Evolutionary conservation across 495 filamentous ascomycete species (phyloP).

Genomic region (Penicillium samsonianum): DNA sequence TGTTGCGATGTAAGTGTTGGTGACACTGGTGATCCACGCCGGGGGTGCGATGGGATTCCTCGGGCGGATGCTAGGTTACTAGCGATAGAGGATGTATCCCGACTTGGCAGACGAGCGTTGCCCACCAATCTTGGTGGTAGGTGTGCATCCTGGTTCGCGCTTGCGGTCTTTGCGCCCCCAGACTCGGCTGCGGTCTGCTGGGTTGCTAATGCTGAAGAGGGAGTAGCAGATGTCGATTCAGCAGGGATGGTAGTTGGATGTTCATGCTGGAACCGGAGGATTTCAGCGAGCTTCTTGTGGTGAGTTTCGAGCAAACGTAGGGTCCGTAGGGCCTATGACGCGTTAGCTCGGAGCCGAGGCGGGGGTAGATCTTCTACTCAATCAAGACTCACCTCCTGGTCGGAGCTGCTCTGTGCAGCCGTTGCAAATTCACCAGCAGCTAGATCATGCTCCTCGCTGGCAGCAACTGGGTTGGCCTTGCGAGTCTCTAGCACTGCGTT

Average conservation of each 20-base stretch:
- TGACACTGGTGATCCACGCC: slow-evolving; percentile 58
- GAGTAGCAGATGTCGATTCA: slow-evolving; percentile 16
- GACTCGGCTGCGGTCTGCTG: slow-evolving; percentile 28
- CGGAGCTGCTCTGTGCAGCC: slow-evolving; percentile 70
- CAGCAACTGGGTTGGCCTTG: slow-evolving; percentile 72
- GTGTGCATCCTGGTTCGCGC: slow-evolving; percentile 32
- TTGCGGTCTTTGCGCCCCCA: slow-evolving; percentile 28
- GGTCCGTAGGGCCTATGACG: slow-evolving; percentile 66
- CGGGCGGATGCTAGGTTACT: slow-evolving; percentile 87
- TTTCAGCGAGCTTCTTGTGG: slow-evolving; percentile 74
- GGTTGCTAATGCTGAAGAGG: slow-evolving; percentile 7
- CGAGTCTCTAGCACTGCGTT: slow-evolving; percentile 77
- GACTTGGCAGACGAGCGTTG: slow-evolving; percentile 53
- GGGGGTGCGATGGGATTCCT: slow-evolving; percentile 74
- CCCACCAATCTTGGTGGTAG: slow-evolving; percentile 38
- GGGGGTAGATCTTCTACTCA: background rate
- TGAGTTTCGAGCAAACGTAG: slow-evolving; percentile 83
- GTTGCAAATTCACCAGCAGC: slow-evolving; percentile 89
- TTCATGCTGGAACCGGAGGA: slow-evolving; percentile 71
- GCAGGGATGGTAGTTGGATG: slow-evolving; percentile 44
- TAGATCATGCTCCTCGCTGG: slow-evolving; percentile 82
- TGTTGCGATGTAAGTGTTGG: slow-evolving; percentile 75
- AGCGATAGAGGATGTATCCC: slow-evolving; percentile 83
- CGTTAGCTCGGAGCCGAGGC: background rate
- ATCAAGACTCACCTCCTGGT: slow-evolving; percentile 61